Evolutionary conservation across 2,329 filamentous ascomycete genomes (phyloP).

Genomic region (Metarhizium anisopliae): DNA sequence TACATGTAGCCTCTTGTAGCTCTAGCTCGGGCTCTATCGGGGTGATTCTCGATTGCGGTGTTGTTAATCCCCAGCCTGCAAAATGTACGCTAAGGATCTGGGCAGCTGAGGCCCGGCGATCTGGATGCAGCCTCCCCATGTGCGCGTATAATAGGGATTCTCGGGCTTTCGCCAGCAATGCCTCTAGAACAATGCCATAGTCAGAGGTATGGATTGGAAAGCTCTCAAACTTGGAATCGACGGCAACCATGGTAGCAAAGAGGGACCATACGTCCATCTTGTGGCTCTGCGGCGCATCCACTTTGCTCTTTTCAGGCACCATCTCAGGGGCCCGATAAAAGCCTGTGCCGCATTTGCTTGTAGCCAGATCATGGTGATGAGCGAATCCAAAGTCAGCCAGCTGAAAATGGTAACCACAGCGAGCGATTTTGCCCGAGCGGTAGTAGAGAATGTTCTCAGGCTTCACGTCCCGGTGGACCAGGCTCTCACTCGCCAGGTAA

Average conservation of each 20-base stretch:
- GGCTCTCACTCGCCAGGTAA: neutral
- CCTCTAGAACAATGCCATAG: neutral
- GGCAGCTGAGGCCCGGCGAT: conserved; percentile 1
- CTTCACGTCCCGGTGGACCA: conserved; percentile 2
- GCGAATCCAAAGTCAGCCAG: neutral
- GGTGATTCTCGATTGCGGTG: neutral
- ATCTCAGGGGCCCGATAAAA: neutral
- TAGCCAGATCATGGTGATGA: too few species aligned
- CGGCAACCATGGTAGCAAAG: neutral
- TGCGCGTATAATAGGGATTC: neutral
- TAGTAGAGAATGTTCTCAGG: conserved; percentile 3
- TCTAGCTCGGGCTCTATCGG: neutral
- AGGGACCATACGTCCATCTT: conserved; percentile 4
- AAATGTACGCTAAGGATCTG: neutral
- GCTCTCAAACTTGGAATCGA: neutral
- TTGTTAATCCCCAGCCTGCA: neutral
- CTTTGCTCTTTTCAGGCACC: neutral
- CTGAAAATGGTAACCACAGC: neutral
- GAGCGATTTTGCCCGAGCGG: neutral
- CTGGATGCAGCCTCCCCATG: neutral
- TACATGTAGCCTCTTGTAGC: too few species aligned
- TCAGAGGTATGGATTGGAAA: neutral
- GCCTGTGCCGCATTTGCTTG: neutral
- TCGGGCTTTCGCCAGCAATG: neutral
- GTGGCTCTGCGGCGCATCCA: neutral